These are phyloP conservation scores for Leccinum subrobustum DNA, from an alignment of 1,284 basidiomycete genomes.

Conservation along the genomic window DNA sequence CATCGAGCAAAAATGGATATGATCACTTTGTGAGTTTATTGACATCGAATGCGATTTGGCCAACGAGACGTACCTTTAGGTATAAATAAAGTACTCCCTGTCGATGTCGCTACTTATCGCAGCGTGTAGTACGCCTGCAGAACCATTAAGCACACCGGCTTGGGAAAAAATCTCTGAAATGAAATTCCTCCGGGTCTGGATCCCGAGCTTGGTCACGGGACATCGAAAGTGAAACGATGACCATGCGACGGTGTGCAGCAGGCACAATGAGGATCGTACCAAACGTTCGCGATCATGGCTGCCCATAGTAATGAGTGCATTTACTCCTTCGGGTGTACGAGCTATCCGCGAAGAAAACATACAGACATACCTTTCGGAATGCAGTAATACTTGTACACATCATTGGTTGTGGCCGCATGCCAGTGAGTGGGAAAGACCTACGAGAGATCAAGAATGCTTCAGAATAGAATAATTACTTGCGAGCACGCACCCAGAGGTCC, in stretches of 20 bases:
- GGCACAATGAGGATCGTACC: constrained; percentile 13
- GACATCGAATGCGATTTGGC: background rate
- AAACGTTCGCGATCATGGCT: constrained; percentile 20
- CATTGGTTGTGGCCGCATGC: constrained; percentile 4
- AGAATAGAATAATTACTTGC: background rate
- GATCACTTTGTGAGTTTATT: background rate
- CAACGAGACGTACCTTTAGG: too few relatives aligned
- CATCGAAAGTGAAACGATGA: constrained; percentile 8
- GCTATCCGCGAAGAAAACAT: background rate
- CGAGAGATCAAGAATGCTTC: background rate
- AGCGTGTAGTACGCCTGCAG: too few relatives aligned
- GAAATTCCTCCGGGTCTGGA: constrained; percentile 16
- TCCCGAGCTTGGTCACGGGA: constrained; percentile 22
- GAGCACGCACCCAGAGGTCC: constrained; percentile 22
- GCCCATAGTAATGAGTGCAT: constrained; percentile 4
- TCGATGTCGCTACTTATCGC: too few relatives aligned
- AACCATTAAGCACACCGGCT: too few relatives aligned
- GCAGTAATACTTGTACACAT: constrained; percentile 23
- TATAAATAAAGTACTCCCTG: too few relatives aligned
- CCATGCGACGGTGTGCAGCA: background rate
- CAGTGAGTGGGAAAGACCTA: constrained; percentile 12
- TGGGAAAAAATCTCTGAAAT: constrained; percentile 23
- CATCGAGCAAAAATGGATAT: background rate
- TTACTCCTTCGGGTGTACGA: background rate
- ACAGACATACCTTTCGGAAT: constrained; percentile 28